Conservation (phyloP, 345 rosid genomes). For the Aegle marmelos region DNA sequence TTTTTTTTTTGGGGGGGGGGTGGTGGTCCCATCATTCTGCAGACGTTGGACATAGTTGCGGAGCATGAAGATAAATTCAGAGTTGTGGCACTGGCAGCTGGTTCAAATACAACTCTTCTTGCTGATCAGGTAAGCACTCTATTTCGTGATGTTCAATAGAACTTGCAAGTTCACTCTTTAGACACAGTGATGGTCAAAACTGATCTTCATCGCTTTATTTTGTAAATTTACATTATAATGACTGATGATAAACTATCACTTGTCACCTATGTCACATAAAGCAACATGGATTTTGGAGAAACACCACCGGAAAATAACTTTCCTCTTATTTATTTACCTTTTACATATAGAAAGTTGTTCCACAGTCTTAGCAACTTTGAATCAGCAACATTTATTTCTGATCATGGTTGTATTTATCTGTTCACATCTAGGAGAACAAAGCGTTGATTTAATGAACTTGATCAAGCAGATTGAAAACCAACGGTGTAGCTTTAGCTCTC, state of each 20-base stretch:
- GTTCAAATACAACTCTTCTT: conserved; percentile 91
- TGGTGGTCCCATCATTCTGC: not conserved
- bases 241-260: not conserved
- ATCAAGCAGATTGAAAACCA: not conserved
- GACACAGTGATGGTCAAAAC: not conserved
- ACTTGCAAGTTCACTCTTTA: not conserved
- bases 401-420: not conserved
- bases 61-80: conserved; percentile 88
- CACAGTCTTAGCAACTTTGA: not conserved
- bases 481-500: conserved; percentile 1
- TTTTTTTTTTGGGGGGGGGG: too few relatives aligned
- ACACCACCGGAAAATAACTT: not conserved
- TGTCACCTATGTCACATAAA: not conserved
- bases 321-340: not conserved
- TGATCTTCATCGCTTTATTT: not conserved
- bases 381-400: not conserved
- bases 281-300: not conserved
- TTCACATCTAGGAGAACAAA: not conserved
- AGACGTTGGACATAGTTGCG: conserved; percentile 90
- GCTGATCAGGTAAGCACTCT: conserved; percentile 70
- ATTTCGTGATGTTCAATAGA: conserved; percentile 2
- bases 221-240: conserved; percentile 1
- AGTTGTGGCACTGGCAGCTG: conserved; percentile 95
- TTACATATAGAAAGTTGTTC: not conserved
- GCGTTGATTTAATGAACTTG: not conserved